Evolutionary conservation across 1,139 yeast species (phyloP).

Genomic region (Trichomonascaceae sp.): DNA sequence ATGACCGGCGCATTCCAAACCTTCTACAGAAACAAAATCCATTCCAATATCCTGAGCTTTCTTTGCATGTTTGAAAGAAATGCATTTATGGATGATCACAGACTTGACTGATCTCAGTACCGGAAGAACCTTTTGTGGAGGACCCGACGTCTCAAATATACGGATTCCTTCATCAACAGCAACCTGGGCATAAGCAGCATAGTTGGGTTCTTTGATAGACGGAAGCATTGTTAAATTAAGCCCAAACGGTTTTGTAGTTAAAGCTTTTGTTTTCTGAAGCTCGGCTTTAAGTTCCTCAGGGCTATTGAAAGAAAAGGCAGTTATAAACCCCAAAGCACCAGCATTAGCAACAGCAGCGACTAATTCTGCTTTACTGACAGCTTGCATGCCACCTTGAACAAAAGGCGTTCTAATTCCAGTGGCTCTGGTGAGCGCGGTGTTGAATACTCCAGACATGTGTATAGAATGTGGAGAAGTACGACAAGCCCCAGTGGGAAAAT

Average conservation of each 20-base stretch:
- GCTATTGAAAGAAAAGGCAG: slow-evolving; percentile 31
- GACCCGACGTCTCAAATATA: slow-evolving; percentile 34
- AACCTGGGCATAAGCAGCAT: slow-evolving; percentile 29
- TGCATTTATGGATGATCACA: slow-evolving; percentile 33
- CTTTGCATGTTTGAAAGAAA: slow-evolving; percentile 29
- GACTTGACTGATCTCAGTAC: slow-evolving; percentile 22
- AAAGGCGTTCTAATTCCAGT: slow-evolving; percentile 35
- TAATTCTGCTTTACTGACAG: slow-evolving; percentile 31
- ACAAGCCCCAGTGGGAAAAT: too few relatives aligned
- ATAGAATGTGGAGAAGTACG: background rate
- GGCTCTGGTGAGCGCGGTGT: slow-evolving; percentile 29
- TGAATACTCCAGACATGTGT: slow-evolving; percentile 8
- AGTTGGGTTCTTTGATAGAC: slow-evolving; percentile 33
- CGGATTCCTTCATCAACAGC: slow-evolving; percentile 34
- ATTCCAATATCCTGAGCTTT: slow-evolving; percentile 32
- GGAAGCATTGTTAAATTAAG: slow-evolving; percentile 35
- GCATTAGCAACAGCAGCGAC: slow-evolving; percentile 35
- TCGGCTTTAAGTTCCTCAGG: slow-evolving; percentile 32
- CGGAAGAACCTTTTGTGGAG: slow-evolving; percentile 27
- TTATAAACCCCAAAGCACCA: slow-evolving; percentile 33
- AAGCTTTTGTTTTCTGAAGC: slow-evolving; percentile 22
- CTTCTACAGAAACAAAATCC: slow-evolving; percentile 33
- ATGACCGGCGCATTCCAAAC: slow-evolving; percentile 36
- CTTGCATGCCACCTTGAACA: slow-evolving; percentile 33
- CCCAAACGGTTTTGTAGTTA: slow-evolving; percentile 31